These are phyloP conservation scores for Backusella mclennaniae DNA, from an alignment of 192 early-diverging fungal species.

Conservation along the genomic window DNA sequence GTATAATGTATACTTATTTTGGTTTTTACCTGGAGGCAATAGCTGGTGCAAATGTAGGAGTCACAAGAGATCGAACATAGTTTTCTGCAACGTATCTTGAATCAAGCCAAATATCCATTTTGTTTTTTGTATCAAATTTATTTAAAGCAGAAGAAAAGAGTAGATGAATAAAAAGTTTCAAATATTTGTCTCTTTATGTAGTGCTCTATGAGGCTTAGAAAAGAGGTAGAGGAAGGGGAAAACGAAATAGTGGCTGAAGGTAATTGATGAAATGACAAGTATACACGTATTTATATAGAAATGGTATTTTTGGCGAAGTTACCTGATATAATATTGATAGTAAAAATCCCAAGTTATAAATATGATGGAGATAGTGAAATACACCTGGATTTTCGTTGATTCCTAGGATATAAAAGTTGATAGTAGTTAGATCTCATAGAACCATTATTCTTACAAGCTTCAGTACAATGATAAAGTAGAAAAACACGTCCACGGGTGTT, in stretches of 20 bases:
- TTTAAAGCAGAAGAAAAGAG: not conserved
- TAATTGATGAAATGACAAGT: not conserved
- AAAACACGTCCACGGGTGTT: not conserved
- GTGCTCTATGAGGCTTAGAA: not conserved
- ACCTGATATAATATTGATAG: not conserved
- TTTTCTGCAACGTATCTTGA: not conserved
- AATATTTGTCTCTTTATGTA: not conserved
- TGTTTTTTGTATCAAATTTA: not conserved
- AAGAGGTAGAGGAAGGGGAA: not conserved
- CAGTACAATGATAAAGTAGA: no score
- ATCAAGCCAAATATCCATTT: conserved; percentile 5
- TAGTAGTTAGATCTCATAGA: not conserved
- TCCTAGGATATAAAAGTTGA: not conserved
- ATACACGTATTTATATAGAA: not conserved
- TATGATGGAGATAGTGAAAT: not conserved
- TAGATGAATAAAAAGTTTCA: not conserved
- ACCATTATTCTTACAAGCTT: not conserved
- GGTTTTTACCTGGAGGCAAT: not conserved
- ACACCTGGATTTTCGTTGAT: not conserved
- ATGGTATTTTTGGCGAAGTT: not conserved
- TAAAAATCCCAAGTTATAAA: not conserved
- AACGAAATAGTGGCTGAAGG: not conserved
- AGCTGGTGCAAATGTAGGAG: not conserved
- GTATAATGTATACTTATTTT: not conserved
- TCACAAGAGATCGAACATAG: not conserved